phyloP scores from a whole-genome alignment of 1,139 yeast genomes.

The Saccharomyces uvarum region DNA sequence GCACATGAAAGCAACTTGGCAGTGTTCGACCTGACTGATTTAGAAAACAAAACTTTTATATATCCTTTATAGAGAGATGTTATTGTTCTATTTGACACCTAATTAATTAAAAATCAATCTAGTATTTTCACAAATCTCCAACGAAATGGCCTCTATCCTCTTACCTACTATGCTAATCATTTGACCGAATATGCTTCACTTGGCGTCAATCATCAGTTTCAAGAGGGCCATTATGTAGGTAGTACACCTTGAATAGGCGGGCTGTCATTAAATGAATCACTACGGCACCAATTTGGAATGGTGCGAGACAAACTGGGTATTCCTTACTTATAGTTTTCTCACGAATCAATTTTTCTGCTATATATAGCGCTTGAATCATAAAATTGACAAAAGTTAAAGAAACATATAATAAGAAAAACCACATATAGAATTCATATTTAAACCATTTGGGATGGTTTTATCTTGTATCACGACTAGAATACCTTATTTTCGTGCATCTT shows the following conservation, averaged over 20 bases:
- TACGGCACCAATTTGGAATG: neutral
- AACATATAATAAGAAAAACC: neutral
- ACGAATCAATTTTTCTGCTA: no score
- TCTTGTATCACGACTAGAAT: neutral
- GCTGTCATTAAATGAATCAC: neutral
- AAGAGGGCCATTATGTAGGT: neutral
- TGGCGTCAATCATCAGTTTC: neutral
- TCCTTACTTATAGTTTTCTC: no score
- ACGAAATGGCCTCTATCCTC: no score
- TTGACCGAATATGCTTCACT: no score
- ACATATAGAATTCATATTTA: neutral
- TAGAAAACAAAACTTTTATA: constrained; percentile 40
- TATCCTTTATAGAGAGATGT: constrained; percentile 33
- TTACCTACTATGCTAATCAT: no score
- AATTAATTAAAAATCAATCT: neutral
- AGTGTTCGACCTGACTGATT: constrained; percentile 41
- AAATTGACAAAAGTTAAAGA: no score
- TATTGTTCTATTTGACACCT: neutral
- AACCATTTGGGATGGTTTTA: neutral
- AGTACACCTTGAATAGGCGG: neutral
- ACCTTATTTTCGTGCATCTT: neutral
- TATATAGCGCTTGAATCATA: no score
- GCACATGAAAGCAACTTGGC: constrained; percentile 21
- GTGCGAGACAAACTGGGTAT: neutral
- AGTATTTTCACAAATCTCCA: neutral